Evolutionary conservation across 176 grass and related monocot species (phyloP).

Genomic region (Ensete glaucum): DNA sequence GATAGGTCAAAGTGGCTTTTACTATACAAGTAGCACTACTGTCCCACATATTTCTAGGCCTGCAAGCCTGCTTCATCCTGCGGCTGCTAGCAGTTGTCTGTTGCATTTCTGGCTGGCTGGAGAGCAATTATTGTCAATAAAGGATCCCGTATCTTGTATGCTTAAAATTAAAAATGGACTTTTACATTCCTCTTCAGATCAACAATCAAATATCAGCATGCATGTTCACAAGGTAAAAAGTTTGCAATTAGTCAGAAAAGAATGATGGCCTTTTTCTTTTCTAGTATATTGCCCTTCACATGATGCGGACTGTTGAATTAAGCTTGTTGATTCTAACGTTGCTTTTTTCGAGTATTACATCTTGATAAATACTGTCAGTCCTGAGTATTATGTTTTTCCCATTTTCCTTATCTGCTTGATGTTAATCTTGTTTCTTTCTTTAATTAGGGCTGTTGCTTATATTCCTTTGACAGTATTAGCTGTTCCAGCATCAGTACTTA

Average conservation of each 20-base stretch:
- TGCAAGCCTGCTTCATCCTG: not conserved
- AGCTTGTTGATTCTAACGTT: not conserved
- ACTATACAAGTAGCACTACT: not conserved
- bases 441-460: slow-evolving; percentile 89
- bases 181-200: too few relatives aligned
- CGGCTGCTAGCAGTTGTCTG: not conserved
- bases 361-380: not conserved
- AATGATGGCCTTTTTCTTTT: too few relatives aligned
- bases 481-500: slow-evolving; percentile 97
- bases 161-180: not conserved
- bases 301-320: too few relatives aligned
- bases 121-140: not conserved
- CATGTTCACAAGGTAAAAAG: too few relatives aligned
- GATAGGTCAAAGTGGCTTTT: too few relatives aligned
- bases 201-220: too few relatives aligned
- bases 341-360: not conserved
- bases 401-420: not conserved
- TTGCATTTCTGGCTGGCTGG: not conserved
- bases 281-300: too few relatives aligned
- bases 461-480: slow-evolving; percentile 92
- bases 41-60: not conserved
- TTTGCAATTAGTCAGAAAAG: too few relatives aligned
- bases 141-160: not conserved
- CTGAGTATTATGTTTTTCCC: not conserved
- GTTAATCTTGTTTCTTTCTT: slow-evolving; percentile 4